A percentile compares a stretch with the other conserved stretches of the same genome.
Conservation (phyloP, 176 grass and related monocot species). For the Eleusine indica region DNA sequence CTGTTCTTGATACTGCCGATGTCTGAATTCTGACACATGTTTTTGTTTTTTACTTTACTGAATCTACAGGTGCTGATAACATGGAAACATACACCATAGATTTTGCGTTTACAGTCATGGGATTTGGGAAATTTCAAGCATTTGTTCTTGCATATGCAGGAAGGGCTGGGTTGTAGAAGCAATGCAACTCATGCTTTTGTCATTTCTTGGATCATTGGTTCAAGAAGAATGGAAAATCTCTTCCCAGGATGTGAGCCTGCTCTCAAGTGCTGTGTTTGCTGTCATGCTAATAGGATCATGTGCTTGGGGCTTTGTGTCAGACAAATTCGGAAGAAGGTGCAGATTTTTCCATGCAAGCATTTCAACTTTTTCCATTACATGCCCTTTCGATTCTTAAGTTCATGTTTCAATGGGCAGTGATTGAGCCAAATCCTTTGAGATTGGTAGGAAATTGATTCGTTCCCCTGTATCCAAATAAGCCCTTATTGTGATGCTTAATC, state of each 20-base stretch:
- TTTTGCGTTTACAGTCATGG: conserved; percentile 58
- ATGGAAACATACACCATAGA: conserved; percentile 60
- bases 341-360: too few relatives aligned
- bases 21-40: too few relatives aligned
- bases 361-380: too few relatives aligned
- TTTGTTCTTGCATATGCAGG: conserved; percentile 69
- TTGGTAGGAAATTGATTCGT: too few relatives aligned
- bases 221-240: conserved; percentile 60
- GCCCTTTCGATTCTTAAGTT: too few relatives aligned
- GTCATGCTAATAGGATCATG: conserved; percentile 57
- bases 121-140: conserved; percentile 74
- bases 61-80: conserved; percentile 30
- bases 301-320: conserved; percentile 64
- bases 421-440: too few relatives aligned
- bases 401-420: too few relatives aligned
- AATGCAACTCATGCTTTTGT: conserved; percentile 75
- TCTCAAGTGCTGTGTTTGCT: conserved; percentile 72
- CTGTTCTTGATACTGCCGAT: too few relatives aligned
- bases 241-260: conserved; percentile 57
- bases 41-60: too few relatives aligned
- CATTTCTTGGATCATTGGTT: conserved; percentile 64
- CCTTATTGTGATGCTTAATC: too few relatives aligned
- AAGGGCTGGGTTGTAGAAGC: conserved; percentile 65
- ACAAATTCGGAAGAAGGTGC: conserved; percentile 68
- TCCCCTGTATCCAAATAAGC: too few relatives aligned